Base-by-base conservation (phyloP, 1,139 yeast genomes). In the Geotrichum reessii region DNA sequence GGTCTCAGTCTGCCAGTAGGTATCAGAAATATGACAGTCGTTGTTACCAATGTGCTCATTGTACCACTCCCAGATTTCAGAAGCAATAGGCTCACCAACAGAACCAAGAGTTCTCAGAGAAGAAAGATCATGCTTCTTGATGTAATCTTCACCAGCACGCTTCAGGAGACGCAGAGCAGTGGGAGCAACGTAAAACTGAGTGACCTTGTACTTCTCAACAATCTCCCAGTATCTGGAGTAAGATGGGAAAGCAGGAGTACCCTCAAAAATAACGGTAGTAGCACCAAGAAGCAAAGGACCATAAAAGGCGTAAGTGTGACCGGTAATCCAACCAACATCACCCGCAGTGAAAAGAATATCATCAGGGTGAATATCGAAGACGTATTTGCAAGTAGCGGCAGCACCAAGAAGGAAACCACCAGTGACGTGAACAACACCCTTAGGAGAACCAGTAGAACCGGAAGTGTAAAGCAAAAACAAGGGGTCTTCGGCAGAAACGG, bases 251-350 rank as follows among this genome's bases (percentile, higher is more conserved):
- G 97, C 97, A 62, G 99, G 99, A 24, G 99, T 93, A 64, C 97
- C 96, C 78, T 93, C 99, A 70, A 93, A 93, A 62, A 93, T 90
- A 64, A 93, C 84, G 42, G 97, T 85, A 58, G 98, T 87, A 60
- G 90, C 85, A 74, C 99, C 99, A 60, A 90, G 79, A 56, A 84
- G 75, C 69, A 93, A 82, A 59, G 99, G 98, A 64, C 98, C 98
- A 73, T 93, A 93, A 63, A 92, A 79, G 44, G 96, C 97, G 71
- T 93, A 93, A 46, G 98, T 87, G 76, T 93, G 99, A 68, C 99
- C 99, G 48, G 99, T 93, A 72, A 93, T 93, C 99, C 99, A 93
- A 73, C 99, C 99, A 57, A 93, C 96, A 74, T 93, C 99, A 73
- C 98, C 98, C 58, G 98, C 97, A 56, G 98, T 92, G 80, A 93